A percentile compares a stretch with the other conserved stretches of the same genome.
phyloP scores from a whole-genome alignment of 768 basidiomycete genomes.

The Mycena haematopus region DNA sequence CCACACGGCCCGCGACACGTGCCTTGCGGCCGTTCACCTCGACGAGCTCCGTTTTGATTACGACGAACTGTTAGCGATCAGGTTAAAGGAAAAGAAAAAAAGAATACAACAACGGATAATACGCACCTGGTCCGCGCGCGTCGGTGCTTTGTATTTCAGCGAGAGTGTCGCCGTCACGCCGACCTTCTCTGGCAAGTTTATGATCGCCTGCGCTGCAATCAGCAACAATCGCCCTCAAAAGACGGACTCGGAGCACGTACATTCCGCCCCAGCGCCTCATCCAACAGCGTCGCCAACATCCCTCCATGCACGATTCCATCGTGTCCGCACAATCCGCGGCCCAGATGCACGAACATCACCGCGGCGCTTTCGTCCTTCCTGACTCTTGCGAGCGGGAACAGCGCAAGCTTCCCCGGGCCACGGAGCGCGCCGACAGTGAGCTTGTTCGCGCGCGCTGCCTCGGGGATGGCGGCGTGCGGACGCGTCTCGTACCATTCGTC shows the following conservation, averaged over 20 bases:
- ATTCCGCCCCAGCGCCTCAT: constrained; percentile 82
- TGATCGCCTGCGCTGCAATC: constrained; percentile 65
- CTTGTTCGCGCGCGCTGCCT: constrained; percentile 78
- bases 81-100: background rate
- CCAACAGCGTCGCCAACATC: constrained; percentile 85
- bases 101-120: background rate
- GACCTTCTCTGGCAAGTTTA: constrained; percentile 85
- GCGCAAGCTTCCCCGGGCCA: constrained; percentile 85
- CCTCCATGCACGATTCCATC: constrained; percentile 97
- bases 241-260: constrained; percentile 51
- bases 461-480: constrained; percentile 74
- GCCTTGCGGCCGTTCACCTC: constrained; percentile 82
- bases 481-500: constrained; percentile 78
- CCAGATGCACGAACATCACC: constrained; percentile 78
- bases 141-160: constrained; percentile 86
- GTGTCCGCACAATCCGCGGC: constrained; percentile 87
- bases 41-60: constrained; percentile 72
- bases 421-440: constrained; percentile 85
- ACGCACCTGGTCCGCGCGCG: constrained; percentile 82
- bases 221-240: too few species aligned
- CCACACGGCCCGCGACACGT: constrained; percentile 70
- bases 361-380: constrained; percentile 79
- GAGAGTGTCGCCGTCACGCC: constrained; percentile 90
- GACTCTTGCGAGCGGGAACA: constrained; percentile 78
- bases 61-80: constrained; percentile 74